Base-by-base conservation (phyloP, 1,284 basidiomycete genomes). In the Leccinum pachyderme region DNA sequence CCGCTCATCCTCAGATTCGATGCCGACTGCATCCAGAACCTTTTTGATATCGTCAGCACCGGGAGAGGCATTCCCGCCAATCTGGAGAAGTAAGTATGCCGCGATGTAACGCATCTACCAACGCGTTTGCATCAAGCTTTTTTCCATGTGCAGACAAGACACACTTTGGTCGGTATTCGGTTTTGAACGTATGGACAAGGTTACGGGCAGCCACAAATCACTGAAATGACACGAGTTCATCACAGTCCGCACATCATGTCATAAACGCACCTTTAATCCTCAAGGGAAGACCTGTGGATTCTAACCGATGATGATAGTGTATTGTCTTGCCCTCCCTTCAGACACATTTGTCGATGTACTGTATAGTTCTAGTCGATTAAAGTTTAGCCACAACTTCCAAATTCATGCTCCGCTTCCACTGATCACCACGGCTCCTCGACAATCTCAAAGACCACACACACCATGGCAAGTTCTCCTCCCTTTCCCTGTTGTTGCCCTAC, bases 51-150 rank as follows among this genome's bases (percentile, higher is more conserved):
- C 96, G 53, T 74, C 83, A 59, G 93, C 92, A 57, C 89, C 87
- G 63, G 97, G 97, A 63, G 83, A 86, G 69, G 84, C 74, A 75
- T 98, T 98, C 62, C 97, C 97, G 67, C 94, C 97, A 73, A 88
- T 84, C 77, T 92, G 89, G 78, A 98, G 93, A 75, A 99, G 93
- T 65, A 99, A 86, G 83, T 98, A 99, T 66, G 93, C 94, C 80
- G 95, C 96, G 79, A 99, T 82, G 79, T 96, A 83, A 82, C 93
- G 93, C 94, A 97, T 96, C 90, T 93, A 43, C 63, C 66, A 54
- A 63, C 49, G 7, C 39, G 18, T 55, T 51, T 22, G 56, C 47
- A 45, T 44, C 33, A 25, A 18, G 29, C 22, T 46, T 49, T 12
- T 33, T 37, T 11, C 27, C 47, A 12, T 28, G 47, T 4, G 18